Evolutionary conservation across 2,329 filamentous ascomycete genomes (phyloP).

Genomic region (Fusarium papillatum): DNA sequence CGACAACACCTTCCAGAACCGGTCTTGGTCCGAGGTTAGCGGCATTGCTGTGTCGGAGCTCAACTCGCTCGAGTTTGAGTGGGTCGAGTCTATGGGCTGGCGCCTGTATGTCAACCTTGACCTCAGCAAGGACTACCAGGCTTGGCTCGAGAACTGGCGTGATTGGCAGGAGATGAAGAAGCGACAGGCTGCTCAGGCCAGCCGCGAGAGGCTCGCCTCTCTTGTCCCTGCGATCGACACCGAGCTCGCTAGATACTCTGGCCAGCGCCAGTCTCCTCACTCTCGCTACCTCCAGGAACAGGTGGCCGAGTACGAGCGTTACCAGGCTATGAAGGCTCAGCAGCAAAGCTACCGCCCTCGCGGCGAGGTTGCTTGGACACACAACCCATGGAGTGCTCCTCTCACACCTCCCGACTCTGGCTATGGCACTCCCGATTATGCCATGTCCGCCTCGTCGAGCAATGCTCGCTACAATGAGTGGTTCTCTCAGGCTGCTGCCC

Average conservation of each 20-base stretch:
- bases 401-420: constrained; percentile 73
- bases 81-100: constrained; percentile 88
- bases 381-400: constrained; percentile 62
- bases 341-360: constrained; percentile 57
- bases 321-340: constrained; percentile 60
- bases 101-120: constrained; percentile 88
- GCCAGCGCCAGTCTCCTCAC: constrained; percentile 52
- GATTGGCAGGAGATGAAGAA: constrained; percentile 70
- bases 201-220: constrained; percentile 63
- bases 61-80: constrained; percentile 89
- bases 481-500: constrained; percentile 61
- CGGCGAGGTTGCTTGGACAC: constrained; percentile 58
- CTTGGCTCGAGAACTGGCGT: constrained; percentile 73
- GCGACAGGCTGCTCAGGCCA: constrained; percentile 61
- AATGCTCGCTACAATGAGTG: constrained; percentile 71
- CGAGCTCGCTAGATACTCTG: constrained; percentile 54
- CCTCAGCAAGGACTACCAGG: constrained; percentile 78
- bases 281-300: constrained; percentile 68
- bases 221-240: constrained; percentile 63
- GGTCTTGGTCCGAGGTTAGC: constrained; percentile 96
- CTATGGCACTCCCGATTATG: constrained; percentile 72
- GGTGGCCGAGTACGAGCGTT: constrained; percentile 66
- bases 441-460: constrained; percentile 66
- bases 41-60: constrained; percentile 88
- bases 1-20: constrained; percentile 98